Evolutionary conservation across 352 stramenopile species (phyloP).

Genomic region (Pythium brassicae): DNA sequence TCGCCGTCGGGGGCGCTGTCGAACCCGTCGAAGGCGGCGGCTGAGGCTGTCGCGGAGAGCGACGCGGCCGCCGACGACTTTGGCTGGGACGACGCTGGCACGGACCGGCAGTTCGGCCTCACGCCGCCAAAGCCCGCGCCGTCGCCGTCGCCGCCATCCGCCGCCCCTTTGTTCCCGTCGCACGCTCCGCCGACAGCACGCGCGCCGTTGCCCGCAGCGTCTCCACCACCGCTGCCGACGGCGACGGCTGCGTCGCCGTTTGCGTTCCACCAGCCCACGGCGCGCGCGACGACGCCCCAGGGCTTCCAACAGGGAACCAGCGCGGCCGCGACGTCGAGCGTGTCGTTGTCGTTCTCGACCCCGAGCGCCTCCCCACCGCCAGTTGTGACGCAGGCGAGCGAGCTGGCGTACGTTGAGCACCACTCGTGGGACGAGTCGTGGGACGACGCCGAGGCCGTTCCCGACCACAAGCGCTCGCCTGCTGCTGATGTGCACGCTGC

Average conservation of each 20-base stretch:
- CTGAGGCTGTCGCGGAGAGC: constrained; percentile 1
- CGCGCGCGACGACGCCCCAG: not conserved
- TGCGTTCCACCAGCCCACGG: not conserved
- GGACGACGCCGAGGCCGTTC: constrained; percentile 8
- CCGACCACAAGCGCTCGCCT: constrained; percentile 7
- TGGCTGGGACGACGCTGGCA: constrained; percentile 41
- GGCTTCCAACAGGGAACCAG: not conserved
- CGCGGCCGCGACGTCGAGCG: not conserved
- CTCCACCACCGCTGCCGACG: not conserved
- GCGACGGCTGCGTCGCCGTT: not conserved
- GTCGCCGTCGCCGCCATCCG: not conserved
- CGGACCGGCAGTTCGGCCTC: constrained; percentile 13
- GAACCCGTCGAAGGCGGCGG: constrained; percentile 23
- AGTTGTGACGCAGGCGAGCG: constrained; percentile 4
- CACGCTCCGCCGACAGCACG: too few relatives aligned
- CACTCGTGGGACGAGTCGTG: constrained; percentile 16
- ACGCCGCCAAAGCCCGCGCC: constrained; percentile 10
- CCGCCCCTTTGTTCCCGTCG: not conserved
- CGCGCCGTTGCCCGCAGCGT: not conserved
- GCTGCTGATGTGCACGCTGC: not conserved
- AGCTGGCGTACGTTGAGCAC: constrained; percentile 16
- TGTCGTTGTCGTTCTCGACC: not conserved
- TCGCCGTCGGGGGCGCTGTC: constrained; percentile 55
- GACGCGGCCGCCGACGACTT: constrained; percentile 30
- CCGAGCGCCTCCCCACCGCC: constrained; percentile 9